Evolutionary conservation across 2,329 filamentous ascomycete genomes (phyloP), one percentile per base, ranked within the genome.

Genomic region (Phialocephala sp.): DNA sequence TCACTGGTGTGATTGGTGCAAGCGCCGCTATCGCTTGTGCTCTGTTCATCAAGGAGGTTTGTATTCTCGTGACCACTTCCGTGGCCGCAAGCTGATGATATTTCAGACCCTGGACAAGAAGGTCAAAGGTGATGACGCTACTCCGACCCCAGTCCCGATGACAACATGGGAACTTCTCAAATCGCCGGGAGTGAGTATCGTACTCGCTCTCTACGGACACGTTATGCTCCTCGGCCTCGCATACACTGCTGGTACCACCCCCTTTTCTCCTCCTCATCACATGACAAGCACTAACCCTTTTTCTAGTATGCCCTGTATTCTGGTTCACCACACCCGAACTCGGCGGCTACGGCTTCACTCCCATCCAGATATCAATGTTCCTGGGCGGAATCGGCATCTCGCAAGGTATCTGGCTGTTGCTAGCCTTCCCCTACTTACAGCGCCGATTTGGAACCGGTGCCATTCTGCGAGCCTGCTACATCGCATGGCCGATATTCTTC

Each of bases 331-430:
- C 83, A 2, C 72, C 90, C 6, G 6, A 74, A 0, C 81, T 89
- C 0, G 91, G 91, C 39, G 92, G 92, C 0, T 84, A 88, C 57
- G 85, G 83, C 2, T 89, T 93, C 75, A 77, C 81, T 0, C 80
- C 89, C 0, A 74, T 84, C 4, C 83, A 86, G 60, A 94, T 93
- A 68, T 89, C 89, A 1, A 71, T 87, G 2, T 85, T 89, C 77
- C 85, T 94, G 79, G 86, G 83, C 1, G 64, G 89, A 1, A 85
- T 83, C 24, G 92, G 92, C 14, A 78, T 85, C 18, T 82, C 86
- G 4, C 92, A 94, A 76, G 87, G 90, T 0, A 64, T 85, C 8
- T 94, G 91, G 91, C 84, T 93, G 1, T 81, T 94, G 0, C 68
- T 92, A 15, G 80, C 84, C 37, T 94, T 94, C 73, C 91, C 91